Evolutionary conservation across 768 basidiomycete species (phyloP).

Genomic region (Leccinum sublutescens): DNA sequence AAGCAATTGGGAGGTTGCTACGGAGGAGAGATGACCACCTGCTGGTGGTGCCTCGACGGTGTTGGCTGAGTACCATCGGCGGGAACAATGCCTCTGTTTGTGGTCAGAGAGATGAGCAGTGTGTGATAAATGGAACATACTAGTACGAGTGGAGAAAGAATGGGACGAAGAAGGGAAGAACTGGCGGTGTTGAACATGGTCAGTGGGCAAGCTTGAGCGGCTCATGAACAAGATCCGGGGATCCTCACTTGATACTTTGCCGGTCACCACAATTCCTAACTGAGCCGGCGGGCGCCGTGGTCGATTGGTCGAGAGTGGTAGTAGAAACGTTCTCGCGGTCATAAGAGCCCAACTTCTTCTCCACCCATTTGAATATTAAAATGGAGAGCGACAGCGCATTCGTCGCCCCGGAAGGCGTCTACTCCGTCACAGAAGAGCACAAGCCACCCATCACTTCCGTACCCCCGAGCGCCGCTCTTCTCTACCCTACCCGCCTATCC

Average conservation of each 20-base stretch:
- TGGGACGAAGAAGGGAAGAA: constrained; percentile 17
- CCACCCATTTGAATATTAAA: not conserved
- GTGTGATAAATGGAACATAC: constrained; percentile 1
- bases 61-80: constrained; percentile 51
- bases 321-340: constrained; percentile 17
- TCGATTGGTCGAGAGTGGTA: not conserved
- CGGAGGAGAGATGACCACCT: constrained; percentile 72
- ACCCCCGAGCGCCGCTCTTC: constrained; percentile 33
- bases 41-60: constrained; percentile 66
- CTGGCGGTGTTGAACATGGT: constrained; percentile 23
- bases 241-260: constrained; percentile 7
- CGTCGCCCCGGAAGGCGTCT: constrained; percentile 87
- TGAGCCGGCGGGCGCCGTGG: not conserved
- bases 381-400: constrained; percentile 87
- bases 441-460: constrained; percentile 54
- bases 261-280: constrained; percentile 3
- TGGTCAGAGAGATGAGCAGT: constrained; percentile 1
- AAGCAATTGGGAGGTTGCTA: constrained; percentile 67
- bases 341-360: constrained; percentile 2
- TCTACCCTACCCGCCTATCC: constrained; percentile 63
- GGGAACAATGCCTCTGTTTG: constrained; percentile 3
- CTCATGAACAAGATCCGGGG: constrained; percentile 29
- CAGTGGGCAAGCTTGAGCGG: constrained; percentile 4
- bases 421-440: constrained; percentile 85
- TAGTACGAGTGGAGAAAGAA: constrained; percentile 16